These are phyloP conservation scores for Abrus pulchellus DNA, from an alignment of 306 rosid genomes.

Conservation along the genomic window DNA sequence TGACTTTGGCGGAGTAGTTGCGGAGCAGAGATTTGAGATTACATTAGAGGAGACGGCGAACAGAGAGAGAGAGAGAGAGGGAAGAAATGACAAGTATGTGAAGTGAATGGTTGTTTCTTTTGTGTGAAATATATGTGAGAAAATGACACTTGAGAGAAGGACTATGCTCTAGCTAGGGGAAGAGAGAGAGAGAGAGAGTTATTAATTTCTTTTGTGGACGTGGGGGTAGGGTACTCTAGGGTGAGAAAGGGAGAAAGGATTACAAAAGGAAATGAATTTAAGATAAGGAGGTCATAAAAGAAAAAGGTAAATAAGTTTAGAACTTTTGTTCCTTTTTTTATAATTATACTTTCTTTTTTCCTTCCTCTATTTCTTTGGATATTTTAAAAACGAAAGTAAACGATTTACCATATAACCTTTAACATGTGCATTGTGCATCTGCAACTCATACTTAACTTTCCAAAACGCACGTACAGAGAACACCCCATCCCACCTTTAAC, in stretches of 20 bases:
- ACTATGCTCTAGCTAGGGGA: constrained; percentile 42
- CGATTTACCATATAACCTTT: constrained; percentile 50
- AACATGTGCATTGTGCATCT: constrained; percentile 66
- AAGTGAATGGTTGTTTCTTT: constrained; percentile 96
- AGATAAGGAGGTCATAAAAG: constrained; percentile 40
- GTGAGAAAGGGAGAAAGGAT: constrained; percentile 57
- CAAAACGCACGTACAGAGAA: constrained; percentile 51
- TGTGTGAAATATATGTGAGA: constrained; percentile 97
- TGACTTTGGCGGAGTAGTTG: constrained; percentile 68
- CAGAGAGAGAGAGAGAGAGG: constrained; percentile 41
- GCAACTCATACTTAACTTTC: constrained; percentile 58
- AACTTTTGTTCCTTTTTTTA: constrained; percentile 49
- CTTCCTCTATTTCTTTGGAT: constrained; percentile 38
- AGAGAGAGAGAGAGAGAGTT: constrained; percentile 50
- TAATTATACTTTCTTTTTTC: constrained; percentile 34
- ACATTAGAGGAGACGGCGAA: constrained; percentile 55
- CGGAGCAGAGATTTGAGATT: constrained; percentile 74
- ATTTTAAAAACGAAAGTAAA: constrained; percentile 45
- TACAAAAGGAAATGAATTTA: constrained; percentile 51
- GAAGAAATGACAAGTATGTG: constrained; percentile 83
- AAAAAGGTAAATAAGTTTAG: constrained; percentile 49
- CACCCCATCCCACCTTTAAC: constrained; percentile 30
- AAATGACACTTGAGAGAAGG: constrained; percentile 88
- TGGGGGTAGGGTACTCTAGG: constrained; percentile 58
- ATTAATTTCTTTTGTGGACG: constrained; percentile 67